phyloP scores from a whole-genome alignment of 1,139 yeast species.

The Lizanozyma gosingica region DNA sequence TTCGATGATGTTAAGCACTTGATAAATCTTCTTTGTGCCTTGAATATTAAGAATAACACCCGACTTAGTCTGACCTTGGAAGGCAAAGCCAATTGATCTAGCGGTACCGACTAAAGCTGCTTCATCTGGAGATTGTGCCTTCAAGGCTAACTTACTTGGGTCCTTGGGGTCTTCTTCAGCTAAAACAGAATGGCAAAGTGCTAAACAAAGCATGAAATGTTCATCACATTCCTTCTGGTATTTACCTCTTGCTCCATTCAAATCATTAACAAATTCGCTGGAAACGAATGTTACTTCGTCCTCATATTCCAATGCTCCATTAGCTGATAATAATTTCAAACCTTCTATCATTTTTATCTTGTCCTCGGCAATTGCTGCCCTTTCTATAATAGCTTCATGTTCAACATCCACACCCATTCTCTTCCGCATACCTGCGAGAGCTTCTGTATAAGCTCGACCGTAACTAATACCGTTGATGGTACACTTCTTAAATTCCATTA shows the following conservation, averaged over 20 bases:
- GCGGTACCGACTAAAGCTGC: constrained; percentile 58
- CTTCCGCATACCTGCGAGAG: constrained; percentile 49
- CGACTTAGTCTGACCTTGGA: constrained; percentile 36
- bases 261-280: constrained; percentile 32
- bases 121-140: constrained; percentile 61
- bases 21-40: constrained; percentile 35
- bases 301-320: constrained; percentile 13
- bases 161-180: constrained; percentile 37
- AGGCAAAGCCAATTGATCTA: constrained; percentile 44
- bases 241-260: constrained; percentile 18
- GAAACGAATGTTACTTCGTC: constrained; percentile 44
- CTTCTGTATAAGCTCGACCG: constrained; percentile 57
- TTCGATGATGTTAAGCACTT: constrained; percentile 42
- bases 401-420: constrained; percentile 49
- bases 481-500: constrained; percentile 55
- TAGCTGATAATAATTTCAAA: constrained; percentile 13
- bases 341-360: constrained; percentile 26
- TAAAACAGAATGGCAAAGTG: constrained; percentile 54
- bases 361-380: constrained; percentile 29
- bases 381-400: constrained; percentile 33
- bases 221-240: constrained; percentile 31
- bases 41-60: constrained; percentile 36
- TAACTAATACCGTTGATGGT: constrained; percentile 46
- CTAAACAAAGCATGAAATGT: constrained; percentile 44
- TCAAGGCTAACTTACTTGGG: constrained; percentile 28